Conservation (phyloP, 2,329 filamentous ascomycete species). For the Camptophora hylomeconis region DNA sequence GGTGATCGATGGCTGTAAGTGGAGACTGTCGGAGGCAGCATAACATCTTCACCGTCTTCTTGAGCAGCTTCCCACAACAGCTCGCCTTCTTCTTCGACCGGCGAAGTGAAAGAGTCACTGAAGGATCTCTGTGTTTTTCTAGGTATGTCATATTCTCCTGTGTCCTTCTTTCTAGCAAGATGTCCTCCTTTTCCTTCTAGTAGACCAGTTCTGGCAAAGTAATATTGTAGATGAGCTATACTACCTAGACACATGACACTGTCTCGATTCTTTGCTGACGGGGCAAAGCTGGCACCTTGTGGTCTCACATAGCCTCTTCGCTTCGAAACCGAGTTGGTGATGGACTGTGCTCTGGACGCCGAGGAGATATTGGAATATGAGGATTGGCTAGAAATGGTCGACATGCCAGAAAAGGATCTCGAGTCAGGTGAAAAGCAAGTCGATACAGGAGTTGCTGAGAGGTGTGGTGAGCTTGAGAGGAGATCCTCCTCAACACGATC, state of each 20-base stretch:
- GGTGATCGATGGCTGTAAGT: constrained; percentile 83
- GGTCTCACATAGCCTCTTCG: constrained; percentile 79
- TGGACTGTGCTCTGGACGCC: constrained; percentile 27
- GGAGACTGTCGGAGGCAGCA: constrained; percentile 93
- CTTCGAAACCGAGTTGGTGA: constrained; percentile 26
- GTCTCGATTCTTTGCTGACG: constrained; percentile 77
- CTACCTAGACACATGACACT: constrained; percentile 93
- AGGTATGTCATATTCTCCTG: constrained; percentile 27
- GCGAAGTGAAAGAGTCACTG: constrained; percentile 36
- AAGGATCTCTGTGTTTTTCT: constrained; percentile 26
- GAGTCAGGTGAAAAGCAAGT: constrained; percentile 28
- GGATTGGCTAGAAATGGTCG: constrained; percentile 31
- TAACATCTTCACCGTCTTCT: constrained; percentile 55
- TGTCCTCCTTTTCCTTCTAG: constrained; percentile 88
- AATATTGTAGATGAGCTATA: constrained; percentile 95
- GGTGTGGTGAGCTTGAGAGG: constrained; percentile 18
- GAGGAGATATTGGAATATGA: constrained; percentile 30
- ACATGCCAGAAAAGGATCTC: constrained; percentile 33
- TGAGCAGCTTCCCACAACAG: constrained; percentile 34
- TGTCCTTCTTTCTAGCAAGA: constrained; percentile 55
- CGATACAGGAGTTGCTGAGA: constrained; percentile 28
- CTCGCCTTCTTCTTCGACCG: constrained; percentile 37
- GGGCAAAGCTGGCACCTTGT: constrained; percentile 76
- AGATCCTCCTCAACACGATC: too few relatives aligned
- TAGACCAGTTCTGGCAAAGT: constrained; percentile 88